Evolutionary conservation across 2,329 filamentous ascomycete species (phyloP).

Genomic region (Endocalyx cinctus): DNA sequence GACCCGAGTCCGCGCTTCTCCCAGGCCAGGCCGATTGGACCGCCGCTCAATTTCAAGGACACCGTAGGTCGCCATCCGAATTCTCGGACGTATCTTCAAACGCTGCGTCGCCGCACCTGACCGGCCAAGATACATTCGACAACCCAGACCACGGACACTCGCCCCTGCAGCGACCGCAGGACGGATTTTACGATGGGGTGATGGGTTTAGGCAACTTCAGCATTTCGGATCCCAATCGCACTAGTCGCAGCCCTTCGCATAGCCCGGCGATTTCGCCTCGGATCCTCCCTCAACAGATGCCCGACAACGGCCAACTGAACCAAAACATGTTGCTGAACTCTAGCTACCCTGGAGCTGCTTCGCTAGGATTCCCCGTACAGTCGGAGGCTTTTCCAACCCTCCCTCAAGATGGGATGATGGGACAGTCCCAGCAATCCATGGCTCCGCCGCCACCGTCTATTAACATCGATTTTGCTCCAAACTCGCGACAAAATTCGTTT

Average conservation of each 20-base stretch:
- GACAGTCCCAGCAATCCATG: conserved; percentile 63
- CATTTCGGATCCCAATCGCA: conserved; percentile 64
- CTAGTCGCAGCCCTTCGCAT: conserved; percentile 77
- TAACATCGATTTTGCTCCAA: conserved; percentile 87
- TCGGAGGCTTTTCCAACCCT: conserved; percentile 51
- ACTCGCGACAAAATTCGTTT: conserved; percentile 61
- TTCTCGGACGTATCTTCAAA: conserved; percentile 87
- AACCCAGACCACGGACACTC: conserved; percentile 67
- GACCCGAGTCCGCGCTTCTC: conserved; percentile 53
- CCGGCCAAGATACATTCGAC: conserved; percentile 75
- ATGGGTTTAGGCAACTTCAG: conserved; percentile 76
- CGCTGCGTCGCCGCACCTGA: conserved; percentile 76
- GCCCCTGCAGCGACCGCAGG: conserved; percentile 71
- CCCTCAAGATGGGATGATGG: conserved; percentile 46
- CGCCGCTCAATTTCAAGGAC: conserved; percentile 66
- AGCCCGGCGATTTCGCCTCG: conserved; percentile 63
- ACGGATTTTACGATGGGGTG: conserved; percentile 73
- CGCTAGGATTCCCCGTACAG: conserved; percentile 36
- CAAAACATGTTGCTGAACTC: conserved; percentile 40
- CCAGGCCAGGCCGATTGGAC: conserved; percentile 52
- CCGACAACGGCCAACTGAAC: conserved; percentile 47
- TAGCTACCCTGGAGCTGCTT: conserved; percentile 36
- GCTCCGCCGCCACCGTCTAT: conserved; percentile 92
- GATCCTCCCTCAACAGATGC: conserved; percentile 52
- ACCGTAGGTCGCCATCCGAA: conserved; percentile 83